These are phyloP conservation scores for Fraxinus greggii DNA, from an alignment of 305 asterid species.

Conservation along the genomic window DNA sequence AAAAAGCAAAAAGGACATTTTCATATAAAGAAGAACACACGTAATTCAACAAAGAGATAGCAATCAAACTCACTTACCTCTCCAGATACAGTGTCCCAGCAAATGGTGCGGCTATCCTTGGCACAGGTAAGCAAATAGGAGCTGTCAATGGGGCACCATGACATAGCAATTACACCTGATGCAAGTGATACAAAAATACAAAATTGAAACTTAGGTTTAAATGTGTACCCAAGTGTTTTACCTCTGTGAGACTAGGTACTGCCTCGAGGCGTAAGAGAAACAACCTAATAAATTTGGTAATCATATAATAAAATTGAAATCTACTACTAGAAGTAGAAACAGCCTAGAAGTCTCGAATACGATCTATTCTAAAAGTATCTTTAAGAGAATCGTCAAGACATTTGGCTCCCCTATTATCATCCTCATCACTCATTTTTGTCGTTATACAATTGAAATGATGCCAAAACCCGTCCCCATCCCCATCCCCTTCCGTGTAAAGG, in stretches of 20 bases:
- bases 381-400: not conserved
- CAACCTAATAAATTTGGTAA: not conserved
- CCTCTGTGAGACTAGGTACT: not conserved
- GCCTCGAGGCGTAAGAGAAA: not conserved
- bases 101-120: constrained; percentile 95
- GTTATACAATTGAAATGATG: not conserved
- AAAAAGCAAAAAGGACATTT: not conserved
- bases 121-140: constrained; percentile 95
- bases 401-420: not conserved
- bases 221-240: not conserved
- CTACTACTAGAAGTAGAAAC: not conserved
- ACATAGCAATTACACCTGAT: constrained; percentile 97
- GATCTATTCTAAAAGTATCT: not conserved
- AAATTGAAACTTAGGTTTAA: constrained; percentile 11
- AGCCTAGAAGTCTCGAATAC: not conserved
- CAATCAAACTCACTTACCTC: constrained; percentile 52
- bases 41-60: not conserved
- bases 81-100: constrained; percentile 90
- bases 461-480: not conserved
- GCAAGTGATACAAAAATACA: constrained; percentile 14
- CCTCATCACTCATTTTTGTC: not conserved
- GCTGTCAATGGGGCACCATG: constrained; percentile 98
- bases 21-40: constrained; percentile 1
- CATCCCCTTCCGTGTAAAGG: not conserved
- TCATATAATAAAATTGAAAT: not conserved